Conservation (phyloP, 2,329 filamentous ascomycete species). For the Cryphonectria radicalis region DNA sequence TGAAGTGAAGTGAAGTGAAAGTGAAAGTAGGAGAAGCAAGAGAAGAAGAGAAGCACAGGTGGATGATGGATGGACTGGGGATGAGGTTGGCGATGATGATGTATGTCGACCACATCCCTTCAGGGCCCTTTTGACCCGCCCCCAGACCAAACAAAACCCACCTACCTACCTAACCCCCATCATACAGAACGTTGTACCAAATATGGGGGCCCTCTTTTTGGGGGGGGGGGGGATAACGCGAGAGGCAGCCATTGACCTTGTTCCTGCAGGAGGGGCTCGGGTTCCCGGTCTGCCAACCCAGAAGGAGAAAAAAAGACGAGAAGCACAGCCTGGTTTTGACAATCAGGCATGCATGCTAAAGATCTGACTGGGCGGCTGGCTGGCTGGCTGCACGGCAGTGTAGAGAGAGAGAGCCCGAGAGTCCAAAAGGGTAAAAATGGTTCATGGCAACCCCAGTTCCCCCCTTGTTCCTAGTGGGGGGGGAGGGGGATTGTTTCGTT, state of each 20-base stretch:
- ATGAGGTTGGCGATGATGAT: conserved; percentile 12
- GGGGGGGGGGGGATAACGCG: not conserved
- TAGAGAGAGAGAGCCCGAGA: not conserved
- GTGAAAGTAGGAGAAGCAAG: not conserved
- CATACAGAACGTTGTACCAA: not conserved
- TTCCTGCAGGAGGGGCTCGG: not conserved
- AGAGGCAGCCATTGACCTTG: not conserved
- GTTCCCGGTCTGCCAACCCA: not conserved
- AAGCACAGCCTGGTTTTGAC: not conserved
- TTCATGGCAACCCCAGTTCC: not conserved
- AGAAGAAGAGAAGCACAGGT: not conserved
- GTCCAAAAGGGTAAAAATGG: not conserved
- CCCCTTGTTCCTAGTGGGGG: not conserved
- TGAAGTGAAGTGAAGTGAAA: not conserved
- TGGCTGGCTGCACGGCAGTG: not conserved
- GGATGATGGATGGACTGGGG: not conserved
- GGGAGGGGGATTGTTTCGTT: conserved; percentile 23
- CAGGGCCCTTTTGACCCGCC: not conserved
- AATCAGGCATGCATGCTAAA: not conserved
- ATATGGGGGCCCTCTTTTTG: not conserved
- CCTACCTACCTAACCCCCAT: not conserved
- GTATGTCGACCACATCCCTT: not conserved
- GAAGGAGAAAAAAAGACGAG: not conserved
- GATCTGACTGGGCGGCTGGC: not conserved
- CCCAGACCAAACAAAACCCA: not conserved